These are phyloP conservation scores for Omphalea diandra DNA, from an alignment of 441 rosid genomes.

Conservation along the genomic window DNA sequence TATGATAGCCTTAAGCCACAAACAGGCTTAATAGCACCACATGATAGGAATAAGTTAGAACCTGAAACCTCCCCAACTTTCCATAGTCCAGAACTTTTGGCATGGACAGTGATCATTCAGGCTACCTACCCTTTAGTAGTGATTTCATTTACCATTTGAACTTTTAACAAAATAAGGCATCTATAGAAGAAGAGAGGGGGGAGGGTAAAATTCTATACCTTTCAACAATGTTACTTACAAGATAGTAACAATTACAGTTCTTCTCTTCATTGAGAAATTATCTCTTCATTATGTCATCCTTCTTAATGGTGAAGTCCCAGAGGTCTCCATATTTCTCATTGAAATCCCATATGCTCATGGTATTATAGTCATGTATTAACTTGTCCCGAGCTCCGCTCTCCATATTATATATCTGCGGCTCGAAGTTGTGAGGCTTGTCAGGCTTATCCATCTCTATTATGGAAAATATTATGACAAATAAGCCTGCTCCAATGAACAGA, in stretches of 20 bases:
- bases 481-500: conserved; percentile 72
- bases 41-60: too few species aligned
- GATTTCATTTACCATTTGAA: background rate
- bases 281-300: conserved; percentile 61
- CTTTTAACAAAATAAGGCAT: background rate
- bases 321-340: conserved; percentile 87
- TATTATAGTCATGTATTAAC: conserved; percentile 72
- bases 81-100: too few species aligned
- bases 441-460: conserved; percentile 90
- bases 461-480: conserved; percentile 57
- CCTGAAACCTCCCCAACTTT: too few species aligned
- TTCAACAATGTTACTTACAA: conserved; percentile 1
- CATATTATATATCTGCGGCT: conserved; percentile 85
- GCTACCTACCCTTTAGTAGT: too few species aligned
- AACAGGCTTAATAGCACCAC: too few species aligned
- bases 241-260: background rate
- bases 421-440: conserved; percentile 84
- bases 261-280: conserved; percentile 15
- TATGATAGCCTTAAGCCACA: too few species aligned
- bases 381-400: conserved; percentile 92
- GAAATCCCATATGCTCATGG: conserved; percentile 90
- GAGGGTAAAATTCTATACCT: conserved; percentile 11
- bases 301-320: conserved; percentile 80
- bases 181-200: background rate
- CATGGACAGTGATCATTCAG: too few species aligned